These are phyloP conservation scores for Aegilops bicornis DNA, from an alignment of 176 grass and related monocot species.

Conservation along the genomic window DNA sequence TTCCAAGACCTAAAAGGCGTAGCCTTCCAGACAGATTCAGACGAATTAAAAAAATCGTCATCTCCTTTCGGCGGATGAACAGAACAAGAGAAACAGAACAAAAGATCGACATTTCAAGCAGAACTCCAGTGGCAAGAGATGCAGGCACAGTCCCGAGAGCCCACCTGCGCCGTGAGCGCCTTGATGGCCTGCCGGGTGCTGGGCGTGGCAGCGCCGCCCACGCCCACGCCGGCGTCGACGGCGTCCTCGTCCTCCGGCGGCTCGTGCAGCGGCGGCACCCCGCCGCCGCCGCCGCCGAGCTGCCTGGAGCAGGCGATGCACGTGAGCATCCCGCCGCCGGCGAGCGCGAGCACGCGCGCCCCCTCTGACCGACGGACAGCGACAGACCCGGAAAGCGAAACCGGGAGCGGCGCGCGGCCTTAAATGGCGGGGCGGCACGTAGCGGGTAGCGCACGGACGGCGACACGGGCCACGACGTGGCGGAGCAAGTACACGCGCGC, in stretches of 20 bases:
- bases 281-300: slow-evolving; percentile 33
- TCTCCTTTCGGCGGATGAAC: background rate
- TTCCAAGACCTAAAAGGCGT: background rate
- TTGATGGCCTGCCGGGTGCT: slow-evolving; percentile 87
- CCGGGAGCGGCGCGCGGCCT: background rate
- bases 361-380: background rate
- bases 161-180: slow-evolving; percentile 85
- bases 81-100: background rate
- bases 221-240: slow-evolving; percentile 17
- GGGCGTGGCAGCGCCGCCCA: slow-evolving; percentile 46
- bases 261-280: slow-evolving; percentile 43
- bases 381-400: background rate
- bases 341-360: background rate
- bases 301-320: slow-evolving; percentile 97
- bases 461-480: background rate
- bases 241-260: slow-evolving; percentile 53
- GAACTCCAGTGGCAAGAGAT: background rate
- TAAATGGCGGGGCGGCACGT: slow-evolving; percentile 10
- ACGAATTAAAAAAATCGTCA: background rate
- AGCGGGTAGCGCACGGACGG: background rate
- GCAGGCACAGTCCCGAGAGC: background rate
- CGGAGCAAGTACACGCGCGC: background rate
- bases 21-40: background rate
- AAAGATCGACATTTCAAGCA: background rate
- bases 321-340: slow-evolving; percentile 63